These are phyloP conservation scores for Backusella tuberculispora DNA, from an alignment of 192 early-diverging fungal genomes.

Conservation along the genomic window DNA sequence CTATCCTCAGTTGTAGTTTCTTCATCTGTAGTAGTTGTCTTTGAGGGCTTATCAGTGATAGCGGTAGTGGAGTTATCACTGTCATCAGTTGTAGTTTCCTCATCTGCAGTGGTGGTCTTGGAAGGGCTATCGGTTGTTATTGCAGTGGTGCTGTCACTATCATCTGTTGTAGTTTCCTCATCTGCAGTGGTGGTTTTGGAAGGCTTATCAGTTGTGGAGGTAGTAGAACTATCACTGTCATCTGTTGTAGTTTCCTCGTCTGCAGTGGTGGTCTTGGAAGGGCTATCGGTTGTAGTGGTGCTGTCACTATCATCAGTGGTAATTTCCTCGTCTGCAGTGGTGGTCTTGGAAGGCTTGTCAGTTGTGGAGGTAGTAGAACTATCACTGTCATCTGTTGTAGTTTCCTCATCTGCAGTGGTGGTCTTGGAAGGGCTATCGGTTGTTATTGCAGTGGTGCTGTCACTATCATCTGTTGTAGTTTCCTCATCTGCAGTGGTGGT, in stretches of 20 bases:
- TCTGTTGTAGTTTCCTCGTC: not conserved
- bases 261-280: not conserved
- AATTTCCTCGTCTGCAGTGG: not conserved
- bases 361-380: not conserved
- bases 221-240: not conserved
- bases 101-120: not conserved
- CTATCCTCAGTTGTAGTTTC: not conserved
- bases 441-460: not conserved
- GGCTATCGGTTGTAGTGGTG: not conserved
- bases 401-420: not conserved
- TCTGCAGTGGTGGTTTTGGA: not conserved
- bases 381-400: too few species aligned
- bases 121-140: not conserved
- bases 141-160: not conserved
- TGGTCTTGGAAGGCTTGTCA: not conserved
- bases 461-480: not conserved
- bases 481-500: too few species aligned
- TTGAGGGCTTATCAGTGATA: not conserved
- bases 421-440: not conserved
- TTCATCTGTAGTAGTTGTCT: not conserved
- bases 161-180: not conserved
- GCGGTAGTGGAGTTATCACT: not conserved
- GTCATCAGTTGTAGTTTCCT: not conserved
- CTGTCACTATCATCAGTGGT: not conserved
- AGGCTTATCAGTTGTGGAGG: not conserved